Evolutionary conservation across 495 filamentous ascomycete genomes (phyloP).

Genomic region (Trichodelitschia bisporula): DNA sequence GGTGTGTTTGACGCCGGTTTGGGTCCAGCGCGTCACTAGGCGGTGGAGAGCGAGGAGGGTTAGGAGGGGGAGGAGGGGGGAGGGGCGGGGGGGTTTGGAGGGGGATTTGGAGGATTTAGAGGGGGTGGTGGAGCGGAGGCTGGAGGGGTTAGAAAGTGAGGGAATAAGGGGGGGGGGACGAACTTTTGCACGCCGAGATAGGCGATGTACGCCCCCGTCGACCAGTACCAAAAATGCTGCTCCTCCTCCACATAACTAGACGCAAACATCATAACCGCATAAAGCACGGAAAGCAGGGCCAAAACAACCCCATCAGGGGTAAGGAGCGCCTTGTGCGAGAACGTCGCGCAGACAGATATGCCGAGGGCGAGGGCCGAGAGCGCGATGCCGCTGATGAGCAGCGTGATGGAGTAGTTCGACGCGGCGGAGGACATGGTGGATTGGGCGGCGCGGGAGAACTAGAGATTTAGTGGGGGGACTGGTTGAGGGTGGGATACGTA

Average conservation of each 20-base stretch:
- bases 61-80: background rate
- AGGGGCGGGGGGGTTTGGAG: no score
- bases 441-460: slow-evolving; percentile 49
- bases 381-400: slow-evolving; percentile 28
- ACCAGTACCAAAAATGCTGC: slow-evolving; percentile 96
- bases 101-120: no score
- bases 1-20: slow-evolving; percentile 86
- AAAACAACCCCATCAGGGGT: slow-evolving; percentile 10
- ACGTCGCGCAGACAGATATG: no score
- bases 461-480: no score
- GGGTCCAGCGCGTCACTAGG: slow-evolving; percentile 63
- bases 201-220: slow-evolving; percentile 49
- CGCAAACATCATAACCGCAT: slow-evolving; percentile 84
- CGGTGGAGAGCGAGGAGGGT: slow-evolving; percentile 23
- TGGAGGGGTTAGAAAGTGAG: no score
- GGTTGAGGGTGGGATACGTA: no score
- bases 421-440: slow-evolving; percentile 59
- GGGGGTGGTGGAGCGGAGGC: no score
- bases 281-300: slow-evolving; percentile 24
- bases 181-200: slow-evolving; percentile 7
- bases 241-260: slow-evolving; percentile 97
- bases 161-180: no score
- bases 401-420: slow-evolving; percentile 61
- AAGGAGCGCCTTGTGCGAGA: slow-evolving; percentile 3
- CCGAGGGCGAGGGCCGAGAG: slow-evolving; percentile 25